Evolutionary conservation across 148 eudicot species (phyloP), one percentile per base, ranked within the genome.

Genomic region (Arbutus unedo): DNA sequence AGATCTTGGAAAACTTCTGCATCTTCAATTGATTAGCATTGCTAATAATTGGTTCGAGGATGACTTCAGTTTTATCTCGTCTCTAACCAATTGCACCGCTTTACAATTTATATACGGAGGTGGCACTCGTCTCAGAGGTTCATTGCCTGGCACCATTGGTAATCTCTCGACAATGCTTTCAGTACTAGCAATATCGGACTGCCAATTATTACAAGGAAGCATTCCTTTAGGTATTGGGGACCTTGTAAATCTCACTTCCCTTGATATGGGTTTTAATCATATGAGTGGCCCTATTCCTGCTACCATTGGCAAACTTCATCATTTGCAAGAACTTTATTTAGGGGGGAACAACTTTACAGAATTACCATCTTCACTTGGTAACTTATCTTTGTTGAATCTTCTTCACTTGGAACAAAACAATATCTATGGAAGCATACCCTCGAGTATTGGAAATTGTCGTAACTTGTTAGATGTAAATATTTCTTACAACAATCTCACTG

Each of bases 371-470:
- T 77, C 47, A 53, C 47, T 77, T 55, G 62, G 79, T 77, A 77
- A 77, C 47, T 77, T 77, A 16, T 11, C 79, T 77, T 2, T 23
- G 45, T 25, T 77, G 79, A 77, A 0, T 77, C 3, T 0, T 21
- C 79, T 77, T 1, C 11, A 4, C 18, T 50, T 77, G 79, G 62
- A 16, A 4, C 2, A 4, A 10, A 77, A 54, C 18, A 74, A 45
- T 19, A 45, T 74, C 11, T 0, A 8, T 19, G 77, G 77, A 15
- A 72, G 5, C 38, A 83, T 86, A 64, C 85, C 88, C 4, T 48
- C 3, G 18, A 76, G 74, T 59, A 56, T 86, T 6, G 43, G 43
- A 5, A 83, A 77, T n/a, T 80, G 47, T 9, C 6, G 18, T 15
- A 55, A 41, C 74, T 79, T 86, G 77, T 13, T 73, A 8, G 1